Evolutionary conservation across 2,329 filamentous ascomycete genomes (phyloP).

Genomic region (Botrytis deweyae): DNA sequence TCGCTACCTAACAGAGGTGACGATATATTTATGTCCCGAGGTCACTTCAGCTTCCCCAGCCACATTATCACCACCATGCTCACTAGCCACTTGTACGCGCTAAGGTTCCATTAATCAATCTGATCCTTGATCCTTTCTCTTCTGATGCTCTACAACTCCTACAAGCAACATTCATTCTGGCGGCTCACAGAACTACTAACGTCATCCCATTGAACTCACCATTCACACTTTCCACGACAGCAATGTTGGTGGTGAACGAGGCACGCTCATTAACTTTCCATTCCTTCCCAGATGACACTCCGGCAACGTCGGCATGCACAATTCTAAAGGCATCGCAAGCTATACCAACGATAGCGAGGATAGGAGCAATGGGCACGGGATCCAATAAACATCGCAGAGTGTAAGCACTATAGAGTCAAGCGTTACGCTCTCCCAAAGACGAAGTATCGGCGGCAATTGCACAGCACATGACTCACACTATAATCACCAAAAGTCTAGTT

Average conservation of each 20-base stretch:
- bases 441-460: not conserved
- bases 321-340: not conserved
- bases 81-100: not conserved
- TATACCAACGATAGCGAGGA: not conserved
- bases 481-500: not conserved
- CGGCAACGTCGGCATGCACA: not conserved
- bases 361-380: not conserved
- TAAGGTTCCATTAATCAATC: not conserved
- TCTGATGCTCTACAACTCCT: not conserved
- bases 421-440: not conserved
- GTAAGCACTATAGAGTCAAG: not conserved
- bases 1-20: not conserved
- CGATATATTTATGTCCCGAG: not conserved
- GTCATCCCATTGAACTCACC: not conserved
- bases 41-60: not conserved
- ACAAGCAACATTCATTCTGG: not conserved
- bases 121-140: not conserved
- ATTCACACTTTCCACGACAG: not conserved
- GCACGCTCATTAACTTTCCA: not conserved
- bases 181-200: not conserved
- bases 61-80: not conserved
- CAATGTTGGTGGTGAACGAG: not conserved
- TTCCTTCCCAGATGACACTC: not conserved
- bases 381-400: not conserved
- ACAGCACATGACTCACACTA: not conserved